Evolutionary conservation across 805 yeast species (phyloP).

Genomic region (Ogataea sp.): DNA sequence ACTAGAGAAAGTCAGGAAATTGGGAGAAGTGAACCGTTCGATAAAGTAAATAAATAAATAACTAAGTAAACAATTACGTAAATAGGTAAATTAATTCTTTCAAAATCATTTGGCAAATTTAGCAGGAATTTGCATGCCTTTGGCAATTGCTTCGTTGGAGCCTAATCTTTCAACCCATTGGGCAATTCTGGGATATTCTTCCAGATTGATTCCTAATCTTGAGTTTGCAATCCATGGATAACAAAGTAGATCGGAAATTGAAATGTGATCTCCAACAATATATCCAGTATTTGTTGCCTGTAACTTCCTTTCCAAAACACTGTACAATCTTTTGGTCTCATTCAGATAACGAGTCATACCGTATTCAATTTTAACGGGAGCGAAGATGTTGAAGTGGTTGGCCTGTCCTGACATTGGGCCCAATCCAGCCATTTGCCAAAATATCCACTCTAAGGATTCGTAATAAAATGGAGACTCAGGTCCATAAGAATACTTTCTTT

Average conservation of each 20-base stretch:
- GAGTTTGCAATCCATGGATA: constrained; percentile 35
- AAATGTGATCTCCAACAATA: constrained; percentile 51
- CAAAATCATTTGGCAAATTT: too few species aligned
- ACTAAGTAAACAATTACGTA: too few species aligned
- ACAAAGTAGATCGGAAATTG: constrained; percentile 50
- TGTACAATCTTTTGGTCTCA: constrained; percentile 46
- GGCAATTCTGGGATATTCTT: constrained; percentile 30
- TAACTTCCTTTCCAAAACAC: constrained; percentile 44
- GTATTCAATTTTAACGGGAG: constrained; percentile 42
- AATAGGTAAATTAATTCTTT: too few species aligned
- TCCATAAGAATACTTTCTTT: constrained; percentile 35
- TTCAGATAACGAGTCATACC: constrained; percentile 36
- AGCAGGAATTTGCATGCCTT: constrained; percentile 20
- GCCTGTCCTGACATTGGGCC: constrained; percentile 64
- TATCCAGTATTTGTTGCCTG: constrained; percentile 38
- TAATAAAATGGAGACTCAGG: constrained; percentile 37
- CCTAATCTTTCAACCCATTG: constrained; percentile 32
- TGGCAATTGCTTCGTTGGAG: constrained; percentile 25
- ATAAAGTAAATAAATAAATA: too few species aligned
- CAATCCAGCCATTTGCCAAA: constrained; percentile 50
- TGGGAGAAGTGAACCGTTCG: too few species aligned
- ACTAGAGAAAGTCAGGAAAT: too few species aligned
- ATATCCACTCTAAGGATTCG: constrained; percentile 43
- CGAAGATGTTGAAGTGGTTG: constrained; percentile 34
- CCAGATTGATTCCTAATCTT: constrained; percentile 10